These are phyloP conservation scores for Multifurca ochricompacta DNA, from an alignment of 768 basidiomycete species.

Conservation along the genomic window DNA sequence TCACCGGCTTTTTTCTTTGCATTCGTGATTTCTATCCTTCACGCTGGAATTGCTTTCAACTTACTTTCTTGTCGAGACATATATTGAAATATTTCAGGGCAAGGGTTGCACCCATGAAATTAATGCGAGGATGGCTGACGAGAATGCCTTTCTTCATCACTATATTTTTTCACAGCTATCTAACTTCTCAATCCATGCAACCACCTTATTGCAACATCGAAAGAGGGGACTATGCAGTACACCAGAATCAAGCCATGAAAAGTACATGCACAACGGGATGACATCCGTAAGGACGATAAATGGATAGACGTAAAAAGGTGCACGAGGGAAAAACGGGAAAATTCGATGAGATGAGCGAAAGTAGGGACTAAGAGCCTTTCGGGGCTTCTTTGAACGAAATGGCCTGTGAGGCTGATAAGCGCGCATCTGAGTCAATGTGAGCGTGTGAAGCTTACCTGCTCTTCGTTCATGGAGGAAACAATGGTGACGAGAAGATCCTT, in stretches of 20 bases:
- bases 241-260: slow-evolving; percentile 22
- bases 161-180: slow-evolving; percentile 20
- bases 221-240: slow-evolving; percentile 20
- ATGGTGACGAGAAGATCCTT: slow-evolving; percentile 86
- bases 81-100: neutral
- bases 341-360: slow-evolving; percentile 6
- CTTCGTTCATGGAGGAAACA: slow-evolving; percentile 86
- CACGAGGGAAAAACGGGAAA: slow-evolving; percentile 9
- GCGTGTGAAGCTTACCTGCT: slow-evolving; percentile 45
- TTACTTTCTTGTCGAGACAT: slow-evolving; percentile 4
- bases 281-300: slow-evolving; percentile 20
- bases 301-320: slow-evolving; percentile 17
- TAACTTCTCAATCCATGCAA: slow-evolving; percentile 17
- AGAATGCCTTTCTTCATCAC: slow-evolving; percentile 2
- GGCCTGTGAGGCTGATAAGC: slow-evolving; percentile 36
- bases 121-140: neutral
- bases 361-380: slow-evolving; percentile 37
- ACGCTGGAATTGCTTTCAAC: slow-evolving; percentile 11
- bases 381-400: slow-evolving; percentile 89
- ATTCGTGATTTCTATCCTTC: slow-evolving; percentile 1
- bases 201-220: slow-evolving; percentile 15
- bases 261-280: slow-evolving; percentile 22
- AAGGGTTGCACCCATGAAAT: neutral
- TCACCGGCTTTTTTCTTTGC: neutral
- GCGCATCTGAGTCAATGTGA: neutral